These are phyloP conservation scores for Rhodotorula mucilaginosa DNA, from an alignment of 1,284 basidiomycete species.

Conservation along the genomic window DNA sequence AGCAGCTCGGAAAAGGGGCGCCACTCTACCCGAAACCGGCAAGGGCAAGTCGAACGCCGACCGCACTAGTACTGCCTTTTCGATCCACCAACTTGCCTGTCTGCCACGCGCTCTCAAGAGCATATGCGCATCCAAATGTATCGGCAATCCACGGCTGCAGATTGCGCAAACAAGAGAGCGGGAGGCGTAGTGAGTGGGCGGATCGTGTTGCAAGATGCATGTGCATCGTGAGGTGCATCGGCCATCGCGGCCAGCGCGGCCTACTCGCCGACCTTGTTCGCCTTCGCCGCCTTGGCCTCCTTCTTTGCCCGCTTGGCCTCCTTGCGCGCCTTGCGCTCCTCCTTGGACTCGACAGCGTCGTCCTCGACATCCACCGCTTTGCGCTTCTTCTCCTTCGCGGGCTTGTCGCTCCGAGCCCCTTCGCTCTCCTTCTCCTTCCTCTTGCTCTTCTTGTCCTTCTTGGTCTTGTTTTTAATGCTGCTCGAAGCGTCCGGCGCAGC, in stretches of 20 bases:
- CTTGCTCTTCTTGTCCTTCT: conserved; percentile 8
- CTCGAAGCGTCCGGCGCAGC: background rate
- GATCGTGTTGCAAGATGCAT: too few relatives aligned
- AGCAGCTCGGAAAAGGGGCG: too few relatives aligned
- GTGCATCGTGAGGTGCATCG: background rate
- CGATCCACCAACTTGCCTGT: too few relatives aligned
- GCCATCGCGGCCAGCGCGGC: too few relatives aligned
- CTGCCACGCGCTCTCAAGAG: too few relatives aligned
- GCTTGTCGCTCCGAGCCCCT: background rate
- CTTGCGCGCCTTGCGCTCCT: conserved; percentile 19
- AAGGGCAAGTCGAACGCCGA: too few relatives aligned
- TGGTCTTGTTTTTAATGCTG: background rate
- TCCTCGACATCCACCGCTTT: conserved; percentile 1
- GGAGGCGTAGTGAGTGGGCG: too few relatives aligned
- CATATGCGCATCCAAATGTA: too few relatives aligned
- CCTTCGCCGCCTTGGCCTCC: conserved; percentile 7
- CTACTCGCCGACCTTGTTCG: background rate
- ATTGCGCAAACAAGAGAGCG: too few relatives aligned
- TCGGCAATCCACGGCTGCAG: too few relatives aligned
- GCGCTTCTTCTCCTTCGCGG: conserved; percentile 5
- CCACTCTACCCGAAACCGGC: too few relatives aligned
- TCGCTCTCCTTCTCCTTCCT: conserved; percentile 14
- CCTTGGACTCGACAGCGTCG: conserved; percentile 6
- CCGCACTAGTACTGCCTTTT: too few relatives aligned
- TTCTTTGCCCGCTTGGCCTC: conserved; percentile 25